Base-by-base conservation (phyloP, 257 asterid species). In the Henckelia pumila region DNA sequence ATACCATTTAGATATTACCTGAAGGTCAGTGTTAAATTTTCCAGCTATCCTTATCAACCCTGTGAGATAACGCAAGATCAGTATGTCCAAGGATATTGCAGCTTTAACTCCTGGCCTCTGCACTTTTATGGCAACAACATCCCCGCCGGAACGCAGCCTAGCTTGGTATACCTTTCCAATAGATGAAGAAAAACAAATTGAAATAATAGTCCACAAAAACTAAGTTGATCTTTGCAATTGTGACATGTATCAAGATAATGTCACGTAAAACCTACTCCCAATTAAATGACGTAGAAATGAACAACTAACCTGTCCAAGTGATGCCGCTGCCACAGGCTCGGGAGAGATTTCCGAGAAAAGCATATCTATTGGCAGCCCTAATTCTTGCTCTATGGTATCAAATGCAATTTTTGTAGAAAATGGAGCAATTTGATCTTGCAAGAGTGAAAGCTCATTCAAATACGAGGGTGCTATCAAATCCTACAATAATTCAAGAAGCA, bases 31-130 rank as follows among this genome's bases (percentile, higher is more conserved):
- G 83, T 93, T 93, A 49, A 93, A 73, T 55, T 82, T 90, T 58
- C 97, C 93, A 61, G 86, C 94, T 74, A 65, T 86, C 84, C 82
- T 88, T 49, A 90, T 56, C 71, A 88, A 9, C 79, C 92, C 97
- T 66, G 96, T 90, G 67, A 93, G 80, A 77, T 81, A 86, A 37
- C 90, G 97, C 73, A 93, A 88, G 80, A 93, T 86, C 74, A 90
- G 79, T 70, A 90, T 82, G 82, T 93, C 98, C 85, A 92, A 71
- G 56, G 98, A 83, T 67, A 93, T 93, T 73, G 98, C 97, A 78
- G 97, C 95, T 83, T 84, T 86, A 79, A 93, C 98, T 59, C 98
- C 98, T 37, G 98, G 98, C 71, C 98, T 85, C 81, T 93, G 98
- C 79, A 93, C 98, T 76, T 93, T 93, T 66, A 93, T 79, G 56